Percentiles rank a stretch among this genome's conserved stretches.
These are phyloP conservation scores for Exutisphaerella laricina DNA, from an alignment of 2,329 filamentous ascomycete genomes.

Conservation along the genomic window DNA sequence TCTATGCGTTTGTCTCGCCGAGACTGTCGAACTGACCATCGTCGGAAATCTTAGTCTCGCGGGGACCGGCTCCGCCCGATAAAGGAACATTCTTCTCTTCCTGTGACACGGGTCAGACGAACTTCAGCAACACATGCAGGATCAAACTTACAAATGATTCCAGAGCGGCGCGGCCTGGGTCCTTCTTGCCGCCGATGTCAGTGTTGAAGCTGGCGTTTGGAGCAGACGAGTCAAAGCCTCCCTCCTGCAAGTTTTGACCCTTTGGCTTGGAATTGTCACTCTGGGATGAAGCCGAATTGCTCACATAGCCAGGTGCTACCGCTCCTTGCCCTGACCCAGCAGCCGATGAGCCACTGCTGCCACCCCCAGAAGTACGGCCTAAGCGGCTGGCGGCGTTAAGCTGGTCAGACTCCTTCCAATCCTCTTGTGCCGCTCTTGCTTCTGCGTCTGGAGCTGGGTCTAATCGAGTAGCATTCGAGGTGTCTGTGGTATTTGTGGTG, in stretches of 20 bases:
- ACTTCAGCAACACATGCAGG: too few species aligned
- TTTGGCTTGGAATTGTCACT: slow-evolving; percentile 35
- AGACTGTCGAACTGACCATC: slow-evolving; percentile 22
- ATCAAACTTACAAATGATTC: slow-evolving; percentile 24
- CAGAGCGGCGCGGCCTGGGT: slow-evolving; percentile 50
- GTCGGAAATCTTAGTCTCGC: slow-evolving; percentile 14
- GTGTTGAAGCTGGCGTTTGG: slow-evolving; percentile 48
- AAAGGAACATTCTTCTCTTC: slow-evolving; percentile 32
- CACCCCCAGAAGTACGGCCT: slow-evolving; percentile 34
- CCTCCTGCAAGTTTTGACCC: slow-evolving; percentile 23
- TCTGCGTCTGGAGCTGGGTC: slow-evolving; percentile 44
- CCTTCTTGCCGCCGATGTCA: slow-evolving; percentile 51
- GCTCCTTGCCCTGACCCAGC: slow-evolving; percentile 7
- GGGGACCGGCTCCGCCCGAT: slow-evolving; percentile 29
- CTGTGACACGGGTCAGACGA: too few species aligned
- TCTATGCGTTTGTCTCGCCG: slow-evolving; percentile 12
- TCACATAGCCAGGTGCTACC: slow-evolving; percentile 7
- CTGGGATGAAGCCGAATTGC: slow-evolving; percentile 22
- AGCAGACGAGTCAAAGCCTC: slow-evolving; percentile 32
- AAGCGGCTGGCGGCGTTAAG: slow-evolving; percentile 38
- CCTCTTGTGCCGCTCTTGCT: slow-evolving; percentile 40
- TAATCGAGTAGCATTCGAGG: slow-evolving; percentile 48
- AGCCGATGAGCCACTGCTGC: slow-evolving; percentile 32
- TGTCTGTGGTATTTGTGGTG: slow-evolving; percentile 53
- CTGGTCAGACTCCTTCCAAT: slow-evolving; percentile 37